phyloP scores from a whole-genome alignment of 2,329 filamentous ascomycete species.

The Neobulgaria alba region DNA sequence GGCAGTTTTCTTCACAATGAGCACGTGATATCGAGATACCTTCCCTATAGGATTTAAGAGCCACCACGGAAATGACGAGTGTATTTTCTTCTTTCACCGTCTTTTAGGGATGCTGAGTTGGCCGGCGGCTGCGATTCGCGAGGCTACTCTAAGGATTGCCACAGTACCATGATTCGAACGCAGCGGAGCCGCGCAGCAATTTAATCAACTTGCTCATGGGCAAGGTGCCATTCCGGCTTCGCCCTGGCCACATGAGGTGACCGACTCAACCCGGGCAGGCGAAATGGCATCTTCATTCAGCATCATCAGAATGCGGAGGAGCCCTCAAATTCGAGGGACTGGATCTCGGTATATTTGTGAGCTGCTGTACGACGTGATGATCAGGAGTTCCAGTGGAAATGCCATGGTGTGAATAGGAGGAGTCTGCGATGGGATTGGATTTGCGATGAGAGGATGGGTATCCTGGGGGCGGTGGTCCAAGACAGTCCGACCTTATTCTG shows the following conservation, averaged over 20 bases:
- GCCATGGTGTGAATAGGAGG: background rate
- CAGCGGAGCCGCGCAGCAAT: background rate
- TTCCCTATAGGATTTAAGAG: no score
- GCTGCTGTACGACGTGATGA: background rate
- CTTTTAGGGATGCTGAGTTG: no score
- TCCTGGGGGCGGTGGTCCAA: no score
- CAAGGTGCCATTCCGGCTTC: no score
- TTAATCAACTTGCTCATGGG: background rate
- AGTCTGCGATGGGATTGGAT: no score
- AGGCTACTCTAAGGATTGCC: background rate
- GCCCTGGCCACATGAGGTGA: background rate
- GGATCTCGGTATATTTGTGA: background rate
- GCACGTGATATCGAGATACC: no score
- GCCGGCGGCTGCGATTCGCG: background rate
- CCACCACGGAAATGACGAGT: no score
- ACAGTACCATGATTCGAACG: background rate
- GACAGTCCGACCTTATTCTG: no score
- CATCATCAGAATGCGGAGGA: background rate
- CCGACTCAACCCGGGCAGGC: background rate
- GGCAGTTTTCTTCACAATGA: no score
- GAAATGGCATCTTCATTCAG: background rate
- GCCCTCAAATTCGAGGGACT: background rate
- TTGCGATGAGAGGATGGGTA: no score
- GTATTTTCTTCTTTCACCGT: no score
- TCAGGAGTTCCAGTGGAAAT: background rate